Evolutionary conservation across 208 protist species (phyloP), one percentile per base, ranked within the genome.

Genomic region (Trypanosoma cruzi): DNA sequence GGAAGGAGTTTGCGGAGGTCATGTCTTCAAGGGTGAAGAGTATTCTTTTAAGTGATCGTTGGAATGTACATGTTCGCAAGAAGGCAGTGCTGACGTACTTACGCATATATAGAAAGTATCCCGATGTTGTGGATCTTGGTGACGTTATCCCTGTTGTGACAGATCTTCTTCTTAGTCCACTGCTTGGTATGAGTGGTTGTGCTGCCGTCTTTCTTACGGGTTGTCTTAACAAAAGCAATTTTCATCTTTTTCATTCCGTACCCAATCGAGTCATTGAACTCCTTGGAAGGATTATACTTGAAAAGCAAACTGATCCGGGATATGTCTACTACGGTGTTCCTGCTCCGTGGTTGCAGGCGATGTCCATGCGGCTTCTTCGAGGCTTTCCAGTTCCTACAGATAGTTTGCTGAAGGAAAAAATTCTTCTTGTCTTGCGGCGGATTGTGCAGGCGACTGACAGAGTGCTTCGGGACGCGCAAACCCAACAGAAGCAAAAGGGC

Each of bases 241-340:
- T 84, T 64, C 71, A 89, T 18, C 75, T 90, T 36, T 90, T 85
- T 70, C 73, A 31, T 60, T 94, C 31, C 3, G 73, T 90, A 34
- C 83, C 69, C 49, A 77, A 55, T 22, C 81, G 85, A 52, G 82
- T 96, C 46, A 96, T 99, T 63, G 76, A 93, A 40, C 64, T 96
- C 4, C 85, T 98, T 56, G 67, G 64, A 6, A 79, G 73, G 64
- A 91, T 98, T 68, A 94, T 98, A 60, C 58, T 96, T n/a, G 82
- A 86, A 63, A 94, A 95, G 64, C 79, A 92, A 40, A 95, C 86
- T 10, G 85, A 95, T 54, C 81, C 82, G 14, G 97, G 98, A 29
- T 99, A 99, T 87, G 80, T 99, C 7, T 99, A 99, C 85, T 99
- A 99, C 82, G 86, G 95, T 46, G 92, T 99, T 44, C 88, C 98